Conservation (phyloP, 176 grass and related monocot species). For the Metroxylon sagu region DNA sequence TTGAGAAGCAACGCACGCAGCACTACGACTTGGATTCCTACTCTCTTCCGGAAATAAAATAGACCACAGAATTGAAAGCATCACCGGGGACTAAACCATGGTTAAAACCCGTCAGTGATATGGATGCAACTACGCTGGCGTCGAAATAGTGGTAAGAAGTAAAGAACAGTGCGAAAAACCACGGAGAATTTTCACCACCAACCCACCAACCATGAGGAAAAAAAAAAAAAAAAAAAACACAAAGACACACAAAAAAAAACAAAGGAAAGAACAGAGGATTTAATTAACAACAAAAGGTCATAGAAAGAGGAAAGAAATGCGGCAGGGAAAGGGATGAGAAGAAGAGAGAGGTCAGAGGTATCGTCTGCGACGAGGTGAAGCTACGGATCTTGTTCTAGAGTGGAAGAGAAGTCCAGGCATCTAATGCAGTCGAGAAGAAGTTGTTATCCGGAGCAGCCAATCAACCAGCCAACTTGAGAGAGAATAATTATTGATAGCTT, state of each 20-base stretch:
- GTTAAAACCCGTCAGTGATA: neutral
- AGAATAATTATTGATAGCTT: too few species aligned
- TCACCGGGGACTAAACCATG: neutral
- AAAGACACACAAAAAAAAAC: neutral
- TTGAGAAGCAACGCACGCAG: constrained; percentile 21
- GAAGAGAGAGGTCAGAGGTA: neutral
- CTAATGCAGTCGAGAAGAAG: neutral
- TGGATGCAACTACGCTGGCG: too few species aligned
- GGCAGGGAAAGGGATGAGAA: neutral
- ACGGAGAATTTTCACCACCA: neutral
- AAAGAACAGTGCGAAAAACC: neutral
- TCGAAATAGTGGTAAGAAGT: too few species aligned
- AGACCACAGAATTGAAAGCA: neutral
- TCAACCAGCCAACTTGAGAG: too few species aligned
- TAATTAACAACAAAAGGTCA: too few species aligned
- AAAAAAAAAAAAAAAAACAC: neutral
- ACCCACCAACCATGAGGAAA: neutral
- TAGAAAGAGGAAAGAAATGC: too few species aligned
- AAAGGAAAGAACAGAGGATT: neutral
- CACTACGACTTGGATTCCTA: neutral
- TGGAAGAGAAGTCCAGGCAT: constrained; percentile 20
- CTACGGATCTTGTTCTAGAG: constrained; percentile 21
- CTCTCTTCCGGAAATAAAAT: constrained; percentile 8
- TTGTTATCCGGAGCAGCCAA: too few species aligned
- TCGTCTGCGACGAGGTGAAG: neutral